phyloP scores from a whole-genome alignment of 1,284 basidiomycete genomes.

The Vanrija humicola region DNA sequence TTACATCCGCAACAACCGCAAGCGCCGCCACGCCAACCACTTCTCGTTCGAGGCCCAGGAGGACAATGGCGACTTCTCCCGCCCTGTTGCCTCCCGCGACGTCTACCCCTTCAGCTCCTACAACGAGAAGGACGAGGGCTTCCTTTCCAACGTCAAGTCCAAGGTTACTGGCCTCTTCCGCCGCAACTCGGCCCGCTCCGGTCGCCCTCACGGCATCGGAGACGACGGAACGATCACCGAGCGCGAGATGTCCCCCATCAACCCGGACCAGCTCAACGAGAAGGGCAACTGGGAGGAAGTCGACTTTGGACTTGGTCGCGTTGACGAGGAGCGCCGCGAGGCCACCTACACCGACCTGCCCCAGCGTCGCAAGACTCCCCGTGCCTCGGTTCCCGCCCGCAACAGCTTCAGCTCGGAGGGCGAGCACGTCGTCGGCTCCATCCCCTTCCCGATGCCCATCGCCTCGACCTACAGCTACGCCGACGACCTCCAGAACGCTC shows the following conservation, averaged over 20 bases:
- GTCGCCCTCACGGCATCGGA: slow-evolving; percentile 12
- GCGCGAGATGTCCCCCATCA: slow-evolving; percentile 27
- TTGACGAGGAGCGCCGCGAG: slow-evolving; percentile 36
- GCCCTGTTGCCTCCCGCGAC: slow-evolving; percentile 12
- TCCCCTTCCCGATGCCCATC: slow-evolving; percentile 19
- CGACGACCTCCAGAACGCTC: slow-evolving; percentile 5
- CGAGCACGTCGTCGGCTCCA: neutral
- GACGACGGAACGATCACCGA: slow-evolving; percentile 19
- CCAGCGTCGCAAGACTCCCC: neutral
- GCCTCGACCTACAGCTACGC: slow-evolving; percentile 21
- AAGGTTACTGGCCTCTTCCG: slow-evolving; percentile 19
- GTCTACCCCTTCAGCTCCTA: slow-evolving; percentile 34
- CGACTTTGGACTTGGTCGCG: slow-evolving; percentile 47
- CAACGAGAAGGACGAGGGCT: slow-evolving; percentile 33
- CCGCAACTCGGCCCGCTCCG: slow-evolving; percentile 1
- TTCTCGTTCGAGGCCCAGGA: slow-evolving; percentile 46
- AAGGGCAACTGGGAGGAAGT: slow-evolving; percentile 48
- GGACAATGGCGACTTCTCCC: slow-evolving; percentile 32
- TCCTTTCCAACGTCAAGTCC: slow-evolving; percentile 14
- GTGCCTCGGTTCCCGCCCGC: slow-evolving; percentile 1
- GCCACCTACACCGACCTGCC: slow-evolving; percentile 19
- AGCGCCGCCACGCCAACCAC: slow-evolving; percentile 45
- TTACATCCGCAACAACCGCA: slow-evolving; percentile 36
- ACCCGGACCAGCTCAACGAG: slow-evolving; percentile 15
- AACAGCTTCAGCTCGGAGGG: slow-evolving; percentile 5